Conservation (phyloP, 129 eudicot genomes). For the Logfia minima region DNA sequence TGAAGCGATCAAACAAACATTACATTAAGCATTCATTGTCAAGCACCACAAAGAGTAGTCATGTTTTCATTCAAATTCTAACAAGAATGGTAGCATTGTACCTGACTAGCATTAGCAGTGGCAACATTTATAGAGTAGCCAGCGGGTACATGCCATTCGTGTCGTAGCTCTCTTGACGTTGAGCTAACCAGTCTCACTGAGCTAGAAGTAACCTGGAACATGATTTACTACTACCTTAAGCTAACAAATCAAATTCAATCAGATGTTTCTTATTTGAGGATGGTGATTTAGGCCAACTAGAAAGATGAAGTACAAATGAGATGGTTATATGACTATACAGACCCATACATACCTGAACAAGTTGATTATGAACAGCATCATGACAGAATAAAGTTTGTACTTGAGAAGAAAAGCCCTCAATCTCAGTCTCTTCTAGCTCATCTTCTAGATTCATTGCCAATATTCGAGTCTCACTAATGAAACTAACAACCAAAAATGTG, state of each 20-base stretch:
- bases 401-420: conserved; percentile 81
- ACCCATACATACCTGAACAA: conserved; percentile 64
- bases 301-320: background rate
- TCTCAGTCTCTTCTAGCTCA: conserved; percentile 87
- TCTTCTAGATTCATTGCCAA: conserved; percentile 93
- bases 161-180: conserved; percentile 64
- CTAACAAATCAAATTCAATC: conserved; percentile 5
- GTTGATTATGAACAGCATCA: conserved; percentile 79
- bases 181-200: conserved; percentile 87
- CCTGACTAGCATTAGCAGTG: conserved; percentile 94
- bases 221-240: conserved; percentile 3
- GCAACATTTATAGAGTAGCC: conserved; percentile 91
- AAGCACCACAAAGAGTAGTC: background rate
- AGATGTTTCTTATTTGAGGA: background rate
- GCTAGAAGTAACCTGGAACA: conserved; percentile 79
- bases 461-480: conserved; percentile 86
- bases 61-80: background rate
- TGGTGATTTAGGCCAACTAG: background rate
- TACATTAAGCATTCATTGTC: background rate
- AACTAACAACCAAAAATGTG: conserved; percentile 94
- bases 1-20: background rate
- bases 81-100: conserved; percentile 16
- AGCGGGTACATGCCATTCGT: conserved; percentile 87
- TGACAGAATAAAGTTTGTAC: conserved; percentile 91
- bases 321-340: background rate